Evolutionary conservation across 2,329 filamentous ascomycete genomes (phyloP).

Genomic region (Hypomyces perniciosus): DNA sequence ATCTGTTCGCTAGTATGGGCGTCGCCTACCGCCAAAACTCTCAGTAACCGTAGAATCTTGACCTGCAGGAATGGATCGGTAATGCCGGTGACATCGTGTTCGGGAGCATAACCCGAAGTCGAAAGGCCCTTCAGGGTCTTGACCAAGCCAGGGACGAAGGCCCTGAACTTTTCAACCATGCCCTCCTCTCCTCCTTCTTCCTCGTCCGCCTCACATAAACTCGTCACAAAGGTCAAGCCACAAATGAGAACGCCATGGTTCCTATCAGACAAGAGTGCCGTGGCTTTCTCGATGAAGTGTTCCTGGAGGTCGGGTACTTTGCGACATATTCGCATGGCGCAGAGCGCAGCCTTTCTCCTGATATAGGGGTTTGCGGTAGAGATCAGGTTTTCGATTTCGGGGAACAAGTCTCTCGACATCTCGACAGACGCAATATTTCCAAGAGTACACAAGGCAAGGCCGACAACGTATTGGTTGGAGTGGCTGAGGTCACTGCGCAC

Average conservation of each 20-base stretch:
- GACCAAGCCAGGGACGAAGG: conserved; percentile 77
- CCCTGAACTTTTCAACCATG: conserved; percentile 84
- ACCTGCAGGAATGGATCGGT: conserved; percentile 97
- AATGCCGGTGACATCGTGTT: conserved; percentile 97
- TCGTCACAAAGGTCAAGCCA: conserved; percentile 83
- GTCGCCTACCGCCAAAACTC: conserved; percentile 83
- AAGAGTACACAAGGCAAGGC: conserved; percentile 89
- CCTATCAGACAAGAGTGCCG: conserved; percentile 78
- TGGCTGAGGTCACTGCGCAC: conserved; percentile 77
- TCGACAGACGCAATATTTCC: conserved; percentile 97
- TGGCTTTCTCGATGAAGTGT: conserved; percentile 92
- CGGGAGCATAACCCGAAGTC: conserved; percentile 91
- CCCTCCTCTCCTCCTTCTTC: conserved; percentile 85
- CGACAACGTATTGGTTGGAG: conserved; percentile 97
- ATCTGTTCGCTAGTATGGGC: conserved; percentile 88
- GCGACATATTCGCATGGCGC: conserved; percentile 96
- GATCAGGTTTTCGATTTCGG: conserved; percentile 88
- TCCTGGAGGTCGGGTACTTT: conserved; percentile 97
- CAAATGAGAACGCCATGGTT: conserved; percentile 95
- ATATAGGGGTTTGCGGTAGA: conserved; percentile 98
- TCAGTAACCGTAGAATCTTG: conserved; percentile 82
- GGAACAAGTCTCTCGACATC: conserved; percentile 96
- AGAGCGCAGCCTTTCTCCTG: conserved; percentile 92
- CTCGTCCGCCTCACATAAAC: conserved; percentile 91
- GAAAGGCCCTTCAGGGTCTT: conserved; percentile 88